Conservation (phyloP, 129 eudicot species). For the Saposhnikovia divaricata region DNA sequence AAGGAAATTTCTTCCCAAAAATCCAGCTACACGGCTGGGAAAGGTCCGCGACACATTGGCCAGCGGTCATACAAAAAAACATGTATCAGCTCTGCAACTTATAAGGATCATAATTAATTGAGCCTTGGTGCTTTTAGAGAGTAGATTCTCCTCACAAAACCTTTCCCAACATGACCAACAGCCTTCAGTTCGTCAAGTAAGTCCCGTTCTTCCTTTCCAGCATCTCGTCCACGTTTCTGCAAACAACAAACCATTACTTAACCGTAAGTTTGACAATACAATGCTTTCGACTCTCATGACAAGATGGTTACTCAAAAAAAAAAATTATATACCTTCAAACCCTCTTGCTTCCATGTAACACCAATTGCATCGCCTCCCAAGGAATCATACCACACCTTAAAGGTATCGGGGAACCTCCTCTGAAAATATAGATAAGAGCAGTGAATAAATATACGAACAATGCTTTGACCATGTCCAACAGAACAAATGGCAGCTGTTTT, state of each 20-base stretch:
- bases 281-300: neutral
- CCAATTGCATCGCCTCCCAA: constrained; percentile 94
- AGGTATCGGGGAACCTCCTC: constrained; percentile 54
- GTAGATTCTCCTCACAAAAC: constrained; percentile 71
- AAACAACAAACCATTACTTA: constrained; percentile 2
- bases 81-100: neutral
- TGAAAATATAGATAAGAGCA: constrained; percentile 23
- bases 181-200: constrained; percentile 36
- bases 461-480: neutral
- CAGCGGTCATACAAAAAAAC: neutral
- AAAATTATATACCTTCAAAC: constrained; percentile 48
- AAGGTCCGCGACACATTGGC: neutral
- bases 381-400: constrained; percentile 90
- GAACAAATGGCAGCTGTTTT: neutral
- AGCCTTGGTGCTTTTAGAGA: constrained; percentile 60
- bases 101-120: constrained; percentile 2
- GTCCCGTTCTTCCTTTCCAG: constrained; percentile 20
- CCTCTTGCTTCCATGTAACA: constrained; percentile 62
- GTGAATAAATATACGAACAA: neutral
- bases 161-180: constrained; percentile 80
- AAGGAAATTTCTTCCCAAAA: too few relatives aligned
- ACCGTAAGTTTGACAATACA: neutral
- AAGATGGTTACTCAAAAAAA: neutral
- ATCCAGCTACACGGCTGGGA: too few relatives aligned
- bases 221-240: constrained; percentile 68